Evolutionary conservation across 495 filamentous ascomycete species (phyloP), one percentile per base, ranked within the genome.

Genomic region (Lasiosphaeriaceae sp.): DNA sequence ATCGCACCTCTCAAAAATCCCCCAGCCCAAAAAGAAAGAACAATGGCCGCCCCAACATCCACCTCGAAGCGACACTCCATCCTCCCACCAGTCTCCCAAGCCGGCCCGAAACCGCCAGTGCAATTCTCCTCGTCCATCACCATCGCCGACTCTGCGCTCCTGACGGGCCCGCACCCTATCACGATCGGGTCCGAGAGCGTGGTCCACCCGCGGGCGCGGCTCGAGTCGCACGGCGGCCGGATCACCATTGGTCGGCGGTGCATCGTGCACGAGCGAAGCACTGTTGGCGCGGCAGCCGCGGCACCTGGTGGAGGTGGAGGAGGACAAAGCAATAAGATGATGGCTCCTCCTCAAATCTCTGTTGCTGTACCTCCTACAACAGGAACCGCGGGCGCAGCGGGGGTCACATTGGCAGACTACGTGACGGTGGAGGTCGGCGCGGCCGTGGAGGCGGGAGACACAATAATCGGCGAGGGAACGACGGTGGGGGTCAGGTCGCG

Each of bases 171-270:
- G 3, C 77, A 91, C 71, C 79, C 79, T 16, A 87, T 96, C 55
- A 82, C 78, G 43, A 83, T 96, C 61, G 83, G 83, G 56, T 73
- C 82, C 34, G 83, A 88, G 66, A 85, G 82, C 16, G 82, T 96
- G n/a, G 75, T 96, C 54, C 92, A 96, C 72, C 92, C 92, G 1
- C 87, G 90, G 55, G 80, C 84, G 0, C 79, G 81, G 49, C 75
- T 96, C 62, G 84, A 86, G 62, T 84, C 88, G 1, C 75, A 79
- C 39, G 74, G 81, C 46, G 92, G 88, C 0, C 82, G 86, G 20
- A 81, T 96, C 31, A 82, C 76, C 9, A 81, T 96, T 47, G 89
- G 88, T 0, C 82, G 85, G 11, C 77, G 83, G 37, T 90, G 87
- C 68, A 86, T 94, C 34, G 80, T 96, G 47, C 81, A 84, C 58